Base-by-base conservation (phyloP, 768 basidiomycete species). In the Hericium erinaceus region DNA sequence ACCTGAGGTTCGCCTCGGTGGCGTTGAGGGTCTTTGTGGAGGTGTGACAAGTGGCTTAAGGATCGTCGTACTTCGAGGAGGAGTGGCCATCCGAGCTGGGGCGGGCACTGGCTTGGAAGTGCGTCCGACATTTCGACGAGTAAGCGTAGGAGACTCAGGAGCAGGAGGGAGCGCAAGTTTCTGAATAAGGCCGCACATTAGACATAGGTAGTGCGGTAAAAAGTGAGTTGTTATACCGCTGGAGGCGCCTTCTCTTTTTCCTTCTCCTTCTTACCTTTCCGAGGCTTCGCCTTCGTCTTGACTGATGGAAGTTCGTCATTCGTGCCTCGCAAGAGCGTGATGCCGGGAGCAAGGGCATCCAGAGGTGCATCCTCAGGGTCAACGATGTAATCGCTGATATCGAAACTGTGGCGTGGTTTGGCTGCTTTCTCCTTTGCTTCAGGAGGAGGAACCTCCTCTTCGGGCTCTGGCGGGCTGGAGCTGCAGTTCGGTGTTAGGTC, bases 1-100 rank as follows among this genome's bases (percentile, higher is more conserved):
- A 49, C 57, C 61, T 39, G 40, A 62, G 57, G 24, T 60, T 61
- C 60, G 60, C 24, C 63, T 56, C 11, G 74, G 69, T 18, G 75
- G 77, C 0, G 77, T 75, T 38, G 61, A 68, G n/a, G 75, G 72
- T 20, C 72, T 69, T 24, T 66, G 61, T 12, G 80, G 79, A 11
- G 74, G 71, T 0, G 74, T 69, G 16, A 57, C 48, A n/a, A 61
- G 28, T 20, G 59, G 58, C 33, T 58, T 62, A 28, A 56, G 54
- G 15, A 28, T 33, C 24, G 58, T 46, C 1, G 52, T 28, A 18
- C 24, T 51, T 51, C 44, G 54, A 8, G 54, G 62, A 24, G 62
- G 62, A 2, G 62, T 63, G 2, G 48, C 39, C 10, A 26, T 48
- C 22, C 54, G 55, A 38, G 16, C 20, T 4, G 33, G 33, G 33